Percentiles rank a stretch among this genome's conserved stretches.
Evolutionary conservation across 2,329 filamentous ascomycete genomes (phyloP).

Genomic region (Huntiella omanensis): DNA sequence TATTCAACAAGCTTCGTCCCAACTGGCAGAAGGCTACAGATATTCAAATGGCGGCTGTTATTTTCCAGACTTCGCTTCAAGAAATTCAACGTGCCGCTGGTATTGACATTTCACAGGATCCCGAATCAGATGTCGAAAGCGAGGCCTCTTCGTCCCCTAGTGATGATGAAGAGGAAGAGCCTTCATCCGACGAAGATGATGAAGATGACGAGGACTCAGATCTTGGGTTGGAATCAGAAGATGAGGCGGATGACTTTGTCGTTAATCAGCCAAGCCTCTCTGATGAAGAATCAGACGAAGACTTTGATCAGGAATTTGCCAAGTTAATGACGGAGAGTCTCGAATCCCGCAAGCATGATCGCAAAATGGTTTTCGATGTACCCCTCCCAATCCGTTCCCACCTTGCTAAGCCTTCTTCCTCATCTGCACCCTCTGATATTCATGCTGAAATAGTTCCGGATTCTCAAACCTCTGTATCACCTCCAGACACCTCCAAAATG

Average conservation of each 20-base stretch:
- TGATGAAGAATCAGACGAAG: slow-evolving; percentile 85
- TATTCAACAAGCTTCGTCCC: slow-evolving; percentile 64
- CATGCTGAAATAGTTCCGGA: neutral
- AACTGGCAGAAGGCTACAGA: slow-evolving; percentile 79
- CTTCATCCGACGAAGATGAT: slow-evolving; percentile 34
- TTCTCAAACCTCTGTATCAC: neutral
- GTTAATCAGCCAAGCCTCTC: slow-evolving; percentile 81
- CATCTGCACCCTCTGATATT: neutral
- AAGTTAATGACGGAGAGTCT: slow-evolving; percentile 97
- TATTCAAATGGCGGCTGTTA: slow-evolving; percentile 62
- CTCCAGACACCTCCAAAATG: slow-evolving; percentile 41
- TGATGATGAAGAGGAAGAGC: slow-evolving; percentile 38
- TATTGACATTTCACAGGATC: slow-evolving; percentile 47
- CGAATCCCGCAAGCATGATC: slow-evolving; percentile 88
- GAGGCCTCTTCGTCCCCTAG: slow-evolving; percentile 41
- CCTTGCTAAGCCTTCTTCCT: slow-evolving; percentile 11
- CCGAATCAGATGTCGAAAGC: slow-evolving; percentile 58
- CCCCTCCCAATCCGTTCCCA: slow-evolving; percentile 73
- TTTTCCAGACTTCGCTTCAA: slow-evolving; percentile 73
- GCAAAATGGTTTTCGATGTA: slow-evolving; percentile 89
- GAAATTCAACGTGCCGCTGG: slow-evolving; percentile 74
- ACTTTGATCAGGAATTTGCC: slow-evolving; percentile 93
- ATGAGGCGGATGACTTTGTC: slow-evolving; percentile 57
- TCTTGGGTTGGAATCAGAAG: slow-evolving; percentile 33
- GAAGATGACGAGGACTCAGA: slow-evolving; percentile 33